These are phyloP conservation scores for Fusarium brachygibbosum DNA, from an alignment of 2,329 filamentous ascomycete genomes.

Conservation along the genomic window DNA sequence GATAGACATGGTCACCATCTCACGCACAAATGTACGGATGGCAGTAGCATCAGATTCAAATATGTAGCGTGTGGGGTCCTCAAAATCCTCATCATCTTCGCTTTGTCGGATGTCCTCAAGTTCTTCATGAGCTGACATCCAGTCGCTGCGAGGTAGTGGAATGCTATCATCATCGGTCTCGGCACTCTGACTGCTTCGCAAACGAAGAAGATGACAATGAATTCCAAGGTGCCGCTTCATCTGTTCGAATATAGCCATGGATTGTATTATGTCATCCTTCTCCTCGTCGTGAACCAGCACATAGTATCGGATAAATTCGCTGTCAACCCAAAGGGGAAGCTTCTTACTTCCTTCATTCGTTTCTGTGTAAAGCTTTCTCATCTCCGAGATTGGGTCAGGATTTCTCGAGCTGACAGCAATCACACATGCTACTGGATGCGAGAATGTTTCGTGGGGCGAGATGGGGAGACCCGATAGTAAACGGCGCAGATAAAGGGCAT, in stretches of 20 bases:
- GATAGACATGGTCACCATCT: constrained; percentile 95
- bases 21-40: constrained; percentile 88
- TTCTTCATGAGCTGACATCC: constrained; percentile 90
- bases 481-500: constrained; percentile 85
- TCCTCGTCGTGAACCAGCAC: constrained; percentile 97
- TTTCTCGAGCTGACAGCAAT: constrained; percentile 96
- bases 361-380: constrained; percentile 85
- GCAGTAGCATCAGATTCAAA: constrained; percentile 93
- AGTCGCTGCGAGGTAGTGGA: constrained; percentile 83
- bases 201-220: constrained; percentile 90
- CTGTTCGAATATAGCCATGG: constrained; percentile 91
- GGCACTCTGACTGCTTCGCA: constrained; percentile 87
- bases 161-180: constrained; percentile 93
- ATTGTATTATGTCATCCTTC: constrained; percentile 89
- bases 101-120: constrained; percentile 78
- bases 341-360: constrained; percentile 82
- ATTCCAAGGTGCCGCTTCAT: constrained; percentile 99
- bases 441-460: constrained; percentile 90
- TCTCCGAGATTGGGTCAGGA: constrained; percentile 84
- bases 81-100: constrained; percentile 76
- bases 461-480: constrained; percentile 84
- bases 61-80: constrained; percentile 81
- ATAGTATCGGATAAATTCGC: constrained; percentile 95
- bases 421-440: constrained; percentile 93
- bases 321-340: constrained; percentile 87